phyloP scores from a whole-genome alignment of 345 rosid species.

The Salix arbutifolia region DNA sequence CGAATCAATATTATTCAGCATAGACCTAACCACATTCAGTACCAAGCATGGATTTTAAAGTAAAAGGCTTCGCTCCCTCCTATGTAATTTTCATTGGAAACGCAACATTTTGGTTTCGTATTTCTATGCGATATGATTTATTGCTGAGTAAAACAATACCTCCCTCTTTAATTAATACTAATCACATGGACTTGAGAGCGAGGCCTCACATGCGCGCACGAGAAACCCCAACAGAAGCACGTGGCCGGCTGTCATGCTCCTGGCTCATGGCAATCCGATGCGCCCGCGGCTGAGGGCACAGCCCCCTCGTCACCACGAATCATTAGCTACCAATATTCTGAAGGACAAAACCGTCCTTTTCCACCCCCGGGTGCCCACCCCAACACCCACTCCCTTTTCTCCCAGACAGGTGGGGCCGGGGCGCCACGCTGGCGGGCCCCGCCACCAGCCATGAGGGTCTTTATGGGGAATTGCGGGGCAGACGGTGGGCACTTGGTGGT shows the following conservation, averaged over 20 bases:
- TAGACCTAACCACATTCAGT: too few species aligned
- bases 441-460: background rate
- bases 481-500: constrained; percentile 17
- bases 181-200: constrained; percentile 30
- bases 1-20: too few species aligned
- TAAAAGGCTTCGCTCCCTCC: too few species aligned
- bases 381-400: background rate
- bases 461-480: constrained; percentile 7
- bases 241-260: constrained; percentile 48
- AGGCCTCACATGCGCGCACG: constrained; percentile 62
- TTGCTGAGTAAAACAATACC: background rate
- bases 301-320: background rate
- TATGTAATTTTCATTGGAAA: background rate
- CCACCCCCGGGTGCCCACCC: background rate
- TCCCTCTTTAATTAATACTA: background rate
- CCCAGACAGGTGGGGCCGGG: constrained; percentile 13
- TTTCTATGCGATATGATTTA: background rate
- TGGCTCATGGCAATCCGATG: constrained; percentile 21
- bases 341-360: constrained; percentile 14
- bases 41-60: too few species aligned
- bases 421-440: constrained; percentile 8
- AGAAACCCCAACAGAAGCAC: constrained; percentile 37
- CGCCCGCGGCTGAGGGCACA: background rate
- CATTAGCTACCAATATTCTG: background rate
- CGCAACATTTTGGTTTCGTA: background rate